Conservation (phyloP, 768 basidiomycete species). For the Leucosporidium creatinivorum region DNA sequence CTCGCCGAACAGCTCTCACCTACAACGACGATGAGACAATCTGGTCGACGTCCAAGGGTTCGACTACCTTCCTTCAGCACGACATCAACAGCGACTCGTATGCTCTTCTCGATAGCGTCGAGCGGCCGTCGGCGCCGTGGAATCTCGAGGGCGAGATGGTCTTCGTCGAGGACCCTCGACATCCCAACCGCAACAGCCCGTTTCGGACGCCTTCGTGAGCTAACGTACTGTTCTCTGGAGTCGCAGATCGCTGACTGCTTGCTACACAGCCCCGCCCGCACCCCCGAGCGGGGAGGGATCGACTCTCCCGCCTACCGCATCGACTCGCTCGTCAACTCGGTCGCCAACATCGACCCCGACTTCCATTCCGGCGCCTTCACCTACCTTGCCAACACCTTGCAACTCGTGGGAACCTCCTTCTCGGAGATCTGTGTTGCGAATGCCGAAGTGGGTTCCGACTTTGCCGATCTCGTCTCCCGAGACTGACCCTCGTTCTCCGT, state of each 20-base stretch:
- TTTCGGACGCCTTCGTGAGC: not conserved
- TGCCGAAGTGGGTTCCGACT: not conserved
- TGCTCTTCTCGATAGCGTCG: constrained; percentile 26
- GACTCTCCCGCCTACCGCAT: constrained; percentile 15
- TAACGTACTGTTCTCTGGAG: too few relatives aligned
- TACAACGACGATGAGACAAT: constrained; percentile 33
- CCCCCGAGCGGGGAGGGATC: not conserved
- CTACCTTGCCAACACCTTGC: constrained; percentile 21
- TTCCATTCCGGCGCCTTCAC: constrained; percentile 16
- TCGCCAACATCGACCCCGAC: constrained; percentile 21
- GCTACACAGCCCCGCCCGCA: not conserved
- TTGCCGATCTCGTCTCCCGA: too few relatives aligned
- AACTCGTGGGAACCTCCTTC: constrained; percentile 10
- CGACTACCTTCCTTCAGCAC: constrained; percentile 20
- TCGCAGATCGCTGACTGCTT: not conserved
- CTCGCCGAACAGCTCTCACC: constrained; percentile 13
- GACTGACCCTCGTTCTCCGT: too few relatives aligned
- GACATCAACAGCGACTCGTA: constrained; percentile 28
- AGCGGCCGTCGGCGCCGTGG: constrained; percentile 10
- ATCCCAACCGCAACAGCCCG: not conserved
- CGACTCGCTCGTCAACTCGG: constrained; percentile 7
- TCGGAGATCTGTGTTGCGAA: constrained; percentile 24
- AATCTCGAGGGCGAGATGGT: constrained; percentile 21
- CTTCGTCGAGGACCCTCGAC: constrained; percentile 20
- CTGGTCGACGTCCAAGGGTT: constrained; percentile 21